A percentile compares a stretch with the other conserved stretches of the same genome.
phyloP scores from a whole-genome alignment of 768 basidiomycete species.

The Postia placenta region DNA sequence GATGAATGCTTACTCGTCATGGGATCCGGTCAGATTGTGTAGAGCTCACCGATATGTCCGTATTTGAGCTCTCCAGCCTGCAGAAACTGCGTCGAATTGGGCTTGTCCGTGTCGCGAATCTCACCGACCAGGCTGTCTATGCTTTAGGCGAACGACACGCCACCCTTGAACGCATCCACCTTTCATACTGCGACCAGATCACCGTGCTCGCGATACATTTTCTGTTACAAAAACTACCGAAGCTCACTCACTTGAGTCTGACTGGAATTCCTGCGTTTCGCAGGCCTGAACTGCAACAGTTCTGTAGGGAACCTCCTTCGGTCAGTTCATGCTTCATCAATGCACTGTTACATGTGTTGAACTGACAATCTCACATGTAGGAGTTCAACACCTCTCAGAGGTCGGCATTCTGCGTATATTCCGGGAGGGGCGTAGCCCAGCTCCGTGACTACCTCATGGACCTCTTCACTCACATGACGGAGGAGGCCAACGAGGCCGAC shows the following conservation, averaged over 20 bases:
- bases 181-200: conserved; percentile 96
- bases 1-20: conserved; percentile 10
- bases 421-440: conserved; percentile 82
- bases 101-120: conserved; percentile 85
- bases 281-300: conserved; percentile 77
- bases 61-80: conserved; percentile 82
- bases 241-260: conserved; percentile 89
- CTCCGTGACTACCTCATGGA: conserved; percentile 76
- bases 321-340: conserved; percentile 45
- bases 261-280: conserved; percentile 96
- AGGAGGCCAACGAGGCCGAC: conserved; percentile 36
- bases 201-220: conserved; percentile 88
- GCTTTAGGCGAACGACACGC: conserved; percentile 80
- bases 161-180: conserved; percentile 90
- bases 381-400: conserved; percentile 91
- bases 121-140: conserved; percentile 92
- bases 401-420: conserved; percentile 92
- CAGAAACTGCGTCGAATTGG: conserved; percentile 92
- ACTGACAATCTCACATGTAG: conserved; percentile 34
- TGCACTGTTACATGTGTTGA: not conserved
- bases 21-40: conserved; percentile 56
- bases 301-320: conserved; percentile 82
- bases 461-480: conserved; percentile 68
- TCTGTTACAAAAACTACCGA: conserved; percentile 82
- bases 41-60: conserved; percentile 86